Conservation (phyloP, 306 rosid species). For the Ceratonia siliqua region DNA sequence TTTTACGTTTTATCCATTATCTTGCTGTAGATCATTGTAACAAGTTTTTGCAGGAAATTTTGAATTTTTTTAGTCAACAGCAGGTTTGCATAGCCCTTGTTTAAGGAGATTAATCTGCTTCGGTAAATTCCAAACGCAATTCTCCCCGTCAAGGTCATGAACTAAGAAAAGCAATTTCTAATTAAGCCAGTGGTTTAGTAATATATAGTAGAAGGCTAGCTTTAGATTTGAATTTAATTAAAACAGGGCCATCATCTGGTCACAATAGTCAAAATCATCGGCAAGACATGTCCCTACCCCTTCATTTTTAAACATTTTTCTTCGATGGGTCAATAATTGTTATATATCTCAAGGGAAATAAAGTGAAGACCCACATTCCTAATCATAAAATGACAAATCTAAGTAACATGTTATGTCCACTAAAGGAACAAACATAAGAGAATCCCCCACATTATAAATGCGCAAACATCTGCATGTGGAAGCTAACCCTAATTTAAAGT, state of each 20-base stretch:
- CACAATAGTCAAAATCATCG: constrained; percentile 49
- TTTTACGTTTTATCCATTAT: neutral
- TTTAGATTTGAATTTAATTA: constrained; percentile 25
- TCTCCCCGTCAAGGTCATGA: neutral
- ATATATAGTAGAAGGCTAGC: neutral
- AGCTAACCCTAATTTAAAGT: constrained; percentile 49
- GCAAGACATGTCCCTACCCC: constrained; percentile 42
- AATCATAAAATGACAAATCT: constrained; percentile 69
- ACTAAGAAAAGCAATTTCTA: too few species aligned
- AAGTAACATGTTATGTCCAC: constrained; percentile 80
- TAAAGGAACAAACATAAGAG: constrained; percentile 46
- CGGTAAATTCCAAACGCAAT: neutral
- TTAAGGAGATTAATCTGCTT: constrained; percentile 3
- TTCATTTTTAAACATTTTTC: constrained; percentile 7
- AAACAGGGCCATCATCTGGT: neutral
- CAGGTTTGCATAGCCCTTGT: constrained; percentile 1
- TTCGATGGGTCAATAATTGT: constrained; percentile 23
- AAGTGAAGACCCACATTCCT: constrained; percentile 54
- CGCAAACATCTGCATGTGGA: constrained; percentile 69
- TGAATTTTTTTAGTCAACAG: neutral
- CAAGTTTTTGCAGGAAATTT: neutral
- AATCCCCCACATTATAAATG: constrained; percentile 43
- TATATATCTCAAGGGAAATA: constrained; percentile 8
- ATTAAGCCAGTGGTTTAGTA: too few species aligned
- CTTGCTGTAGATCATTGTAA: neutral